A percentile compares a stretch with the other conserved stretches of the same genome.
These are phyloP conservation scores for Sergeia podlipaevii DNA, from an alignment of 208 protist species.

Conservation along the genomic window DNA sequence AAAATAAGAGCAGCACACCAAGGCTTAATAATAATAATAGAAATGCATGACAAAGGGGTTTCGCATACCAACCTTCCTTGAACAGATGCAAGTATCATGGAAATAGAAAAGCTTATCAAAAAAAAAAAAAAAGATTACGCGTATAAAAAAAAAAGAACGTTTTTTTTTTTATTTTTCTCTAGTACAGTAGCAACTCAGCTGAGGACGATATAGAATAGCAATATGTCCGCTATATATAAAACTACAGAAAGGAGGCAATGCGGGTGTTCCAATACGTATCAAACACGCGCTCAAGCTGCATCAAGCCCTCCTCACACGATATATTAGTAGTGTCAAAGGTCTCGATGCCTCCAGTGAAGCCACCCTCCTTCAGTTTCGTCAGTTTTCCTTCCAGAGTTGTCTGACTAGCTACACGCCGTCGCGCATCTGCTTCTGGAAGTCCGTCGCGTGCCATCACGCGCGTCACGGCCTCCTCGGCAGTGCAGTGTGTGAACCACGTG, in stretches of 20 bases:
- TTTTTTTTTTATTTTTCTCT: constrained; percentile 10
- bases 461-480: constrained; percentile 22
- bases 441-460: constrained; percentile 47
- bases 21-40: too few species aligned
- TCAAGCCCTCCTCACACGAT: constrained; percentile 39
- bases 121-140: constrained; percentile 8
- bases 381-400: constrained; percentile 20
- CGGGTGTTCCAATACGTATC: constrained; percentile 37
- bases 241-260: background rate
- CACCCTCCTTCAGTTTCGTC: constrained; percentile 16
- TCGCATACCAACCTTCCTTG: too few species aligned
- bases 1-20: too few species aligned
- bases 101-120: too few species aligned
- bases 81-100: too few species aligned
- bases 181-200: background rate
- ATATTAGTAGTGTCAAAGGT: constrained; percentile 56
- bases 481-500: constrained; percentile 69
- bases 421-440: constrained; percentile 32
- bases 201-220: constrained; percentile 1
- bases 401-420: constrained; percentile 45
- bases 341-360: constrained; percentile 34
- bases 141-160: background rate
- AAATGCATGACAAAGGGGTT: too few species aligned
- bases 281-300: constrained; percentile 32
- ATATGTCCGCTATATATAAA: background rate